A percentile compares a stretch with the other conserved stretches of the same genome.
These are phyloP conservation scores for Monascus ruber DNA, from an alignment of 2,329 filamentous ascomycete genomes.

Conservation along the genomic window DNA sequence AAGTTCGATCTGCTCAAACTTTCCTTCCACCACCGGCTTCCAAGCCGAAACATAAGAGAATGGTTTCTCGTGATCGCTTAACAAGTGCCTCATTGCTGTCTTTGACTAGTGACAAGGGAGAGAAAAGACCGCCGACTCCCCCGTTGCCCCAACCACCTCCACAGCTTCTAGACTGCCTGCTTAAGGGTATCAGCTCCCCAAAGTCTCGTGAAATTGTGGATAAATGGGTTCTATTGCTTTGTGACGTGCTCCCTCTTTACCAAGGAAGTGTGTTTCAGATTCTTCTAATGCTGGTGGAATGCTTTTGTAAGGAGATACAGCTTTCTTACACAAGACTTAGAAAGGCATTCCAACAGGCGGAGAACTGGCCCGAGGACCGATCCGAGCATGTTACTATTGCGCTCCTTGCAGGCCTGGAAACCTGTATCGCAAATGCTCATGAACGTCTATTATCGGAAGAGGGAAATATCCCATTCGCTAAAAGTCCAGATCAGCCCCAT, in stretches of 20 bases:
- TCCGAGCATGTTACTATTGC: conserved; percentile 56
- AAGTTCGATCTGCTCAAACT: conserved; percentile 40
- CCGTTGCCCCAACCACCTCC: conserved; percentile 42
- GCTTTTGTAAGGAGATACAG: conserved; percentile 68
- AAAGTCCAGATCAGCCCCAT: conserved; percentile 71
- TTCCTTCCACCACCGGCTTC: conserved; percentile 20
- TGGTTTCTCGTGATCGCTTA: conserved; percentile 27
- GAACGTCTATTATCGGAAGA: conserved; percentile 71
- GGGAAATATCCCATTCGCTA: conserved; percentile 53
- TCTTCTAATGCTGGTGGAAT: conserved; percentile 80
- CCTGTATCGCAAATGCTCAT: conserved; percentile 77
- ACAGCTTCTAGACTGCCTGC: conserved; percentile 66
- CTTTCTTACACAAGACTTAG: conserved; percentile 61
- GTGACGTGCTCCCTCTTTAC: conserved; percentile 74
- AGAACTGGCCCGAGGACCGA: conserved; percentile 30
- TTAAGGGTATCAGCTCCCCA: conserved; percentile 64
- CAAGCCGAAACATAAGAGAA: conserved; percentile 24
- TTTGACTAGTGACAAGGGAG: conserved; percentile 33
- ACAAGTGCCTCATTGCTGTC: conserved; percentile 34
- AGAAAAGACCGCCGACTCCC: conserved; percentile 23
- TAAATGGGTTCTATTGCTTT: conserved; percentile 80
- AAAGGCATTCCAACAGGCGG: conserved; percentile 30
- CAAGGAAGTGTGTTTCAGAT: conserved; percentile 78
- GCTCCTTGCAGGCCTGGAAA: conserved; percentile 87
- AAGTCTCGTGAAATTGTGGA: conserved; percentile 70